Base-by-base conservation (phyloP, 371 early-diverging fungal species). In the Cokeromyces recurvatus region DNA sequence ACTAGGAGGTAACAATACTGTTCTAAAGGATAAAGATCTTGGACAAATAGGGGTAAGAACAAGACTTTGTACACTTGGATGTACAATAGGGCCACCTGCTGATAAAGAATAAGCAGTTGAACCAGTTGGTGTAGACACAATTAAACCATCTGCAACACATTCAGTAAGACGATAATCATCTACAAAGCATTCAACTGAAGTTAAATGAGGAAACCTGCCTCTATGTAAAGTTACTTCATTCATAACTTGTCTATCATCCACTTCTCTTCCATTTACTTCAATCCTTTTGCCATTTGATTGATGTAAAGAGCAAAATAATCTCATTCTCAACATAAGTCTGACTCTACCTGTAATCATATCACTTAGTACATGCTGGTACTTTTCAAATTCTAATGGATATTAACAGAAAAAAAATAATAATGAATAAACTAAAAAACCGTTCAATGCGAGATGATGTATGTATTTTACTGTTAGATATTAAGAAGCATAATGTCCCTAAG, bases 11-110 rank as follows among this genome's bases (percentile, higher is more conserved):
- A 97, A 64, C 32, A 96, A 61, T 36, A 93, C 87, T 0, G 98
- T 90, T 24, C 97, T 78, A 66, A 95, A 96, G 10, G 92, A 91
- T 25, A 96, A 69, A 12, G 96, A 93, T 51, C 94, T 82, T 6
- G 98, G 94, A 59, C 98, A 97, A 54, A 97, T 94, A 0, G 98
- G 97, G 1, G 98, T 95, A 40, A 97, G 54, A 0, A 95, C 66
- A 38, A 94, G 65, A 10, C 90, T 81, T 42, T 89, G 88, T 17
- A 96, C 91, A 12, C 87, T 82, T 12, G 98, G 98, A 60, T 97
- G 98, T 15, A 94, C 87, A 45, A 96, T 88, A 0, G 95, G 92
- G 0, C 98, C 98, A 46, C 86, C 92, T 2, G 93, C 92, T 19
- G 92, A 91, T 25, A 95, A 70, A 2, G 90, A 89, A 62, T 96